Evolutionary conservation across 257 asterid genomes (phyloP).

Genomic region (Plantago elongata): DNA sequence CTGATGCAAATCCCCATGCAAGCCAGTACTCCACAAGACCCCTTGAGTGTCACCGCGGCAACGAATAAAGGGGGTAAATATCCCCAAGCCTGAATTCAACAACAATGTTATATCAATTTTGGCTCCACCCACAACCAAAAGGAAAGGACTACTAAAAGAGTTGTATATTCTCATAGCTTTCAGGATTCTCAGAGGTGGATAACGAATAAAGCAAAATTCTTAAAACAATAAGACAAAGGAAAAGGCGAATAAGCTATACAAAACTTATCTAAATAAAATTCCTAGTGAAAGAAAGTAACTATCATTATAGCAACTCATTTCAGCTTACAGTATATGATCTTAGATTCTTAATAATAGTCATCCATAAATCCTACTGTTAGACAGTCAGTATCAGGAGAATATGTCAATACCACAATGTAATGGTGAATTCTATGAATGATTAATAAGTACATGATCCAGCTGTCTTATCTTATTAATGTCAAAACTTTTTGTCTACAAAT

Average conservation of each 20-base stretch:
- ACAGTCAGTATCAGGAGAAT: background rate
- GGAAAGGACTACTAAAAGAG: slow-evolving; percentile 28
- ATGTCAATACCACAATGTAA: slow-evolving; percentile 11
- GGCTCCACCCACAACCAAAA: slow-evolving; percentile 30
- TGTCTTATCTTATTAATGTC: slow-evolving; percentile 10
- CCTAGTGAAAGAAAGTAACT: background rate
- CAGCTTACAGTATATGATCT: too few relatives aligned
- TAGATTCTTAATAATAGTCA: too few relatives aligned
- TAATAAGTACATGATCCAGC: slow-evolving; percentile 4
- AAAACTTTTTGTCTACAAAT: slow-evolving; percentile 9
- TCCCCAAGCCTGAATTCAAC: slow-evolving; percentile 17
- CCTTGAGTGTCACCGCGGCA: slow-evolving; percentile 43
- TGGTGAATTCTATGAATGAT: background rate
- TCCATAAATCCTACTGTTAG: too few relatives aligned
- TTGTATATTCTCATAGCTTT: slow-evolving; percentile 34
- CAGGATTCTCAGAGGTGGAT: slow-evolving; percentile 26
- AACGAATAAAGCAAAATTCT: slow-evolving; percentile 27
- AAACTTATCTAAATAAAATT: slow-evolving; percentile 1
- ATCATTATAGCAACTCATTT: background rate
- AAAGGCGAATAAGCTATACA: slow-evolving; percentile 5
- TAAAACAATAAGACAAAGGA: slow-evolving; percentile 15
- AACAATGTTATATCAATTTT: slow-evolving; percentile 24
- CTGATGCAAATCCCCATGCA: slow-evolving; percentile 57
- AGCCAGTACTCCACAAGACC: slow-evolving; percentile 29
- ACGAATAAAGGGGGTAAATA: slow-evolving; percentile 30